phyloP scores from a whole-genome alignment of 495 filamentous ascomycete species.

The Penicillium longicatenatum region DNA sequence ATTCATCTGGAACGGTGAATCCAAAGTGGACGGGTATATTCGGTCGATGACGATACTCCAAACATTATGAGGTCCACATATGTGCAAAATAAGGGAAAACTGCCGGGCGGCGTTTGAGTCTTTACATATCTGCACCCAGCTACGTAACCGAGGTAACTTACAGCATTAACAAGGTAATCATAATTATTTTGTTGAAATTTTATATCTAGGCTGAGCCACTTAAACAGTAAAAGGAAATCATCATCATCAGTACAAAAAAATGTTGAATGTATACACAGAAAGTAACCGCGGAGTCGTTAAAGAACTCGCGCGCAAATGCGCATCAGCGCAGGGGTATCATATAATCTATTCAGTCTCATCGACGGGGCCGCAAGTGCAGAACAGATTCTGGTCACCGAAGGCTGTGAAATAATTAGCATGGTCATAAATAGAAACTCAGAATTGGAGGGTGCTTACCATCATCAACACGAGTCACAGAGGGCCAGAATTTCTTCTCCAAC shows the following conservation, averaged over 20 bases:
- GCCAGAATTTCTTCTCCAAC: constrained; percentile 98
- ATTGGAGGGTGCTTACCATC: constrained; percentile 64
- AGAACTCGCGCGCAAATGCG: constrained; percentile 9
- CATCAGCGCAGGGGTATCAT: constrained; percentile 43
- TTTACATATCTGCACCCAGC: too few relatives aligned
- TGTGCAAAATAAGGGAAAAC: too few relatives aligned
- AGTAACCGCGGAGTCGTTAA: constrained; percentile 17
- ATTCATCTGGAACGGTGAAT: too few relatives aligned
- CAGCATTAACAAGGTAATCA: too few relatives aligned
- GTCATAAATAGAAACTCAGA: not conserved
- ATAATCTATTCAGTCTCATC: constrained; percentile 44
- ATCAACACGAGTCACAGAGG: constrained; percentile 82
- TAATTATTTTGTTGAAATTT: constrained; percentile 21
- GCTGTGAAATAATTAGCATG: constrained; percentile 48
- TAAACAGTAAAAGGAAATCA: constrained; percentile 12
- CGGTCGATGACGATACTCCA: too few relatives aligned
- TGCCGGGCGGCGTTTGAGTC: too few relatives aligned
- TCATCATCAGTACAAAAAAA: constrained; percentile 27
- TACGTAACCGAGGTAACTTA: too few relatives aligned
- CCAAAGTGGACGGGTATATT: too few relatives aligned
- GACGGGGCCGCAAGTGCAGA: constrained; percentile 93
- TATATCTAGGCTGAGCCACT: constrained; percentile 3
- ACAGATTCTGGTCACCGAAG: constrained; percentile 90
- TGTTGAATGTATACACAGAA: constrained; percentile 38
- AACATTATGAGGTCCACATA: too few relatives aligned